Percentiles rank a stretch among this genome's conserved stretches.
Conservation (phyloP, 2,329 filamentous ascomycete genomes). For the Ophiognomonia clavigignenti-juglandacearum region DNA sequence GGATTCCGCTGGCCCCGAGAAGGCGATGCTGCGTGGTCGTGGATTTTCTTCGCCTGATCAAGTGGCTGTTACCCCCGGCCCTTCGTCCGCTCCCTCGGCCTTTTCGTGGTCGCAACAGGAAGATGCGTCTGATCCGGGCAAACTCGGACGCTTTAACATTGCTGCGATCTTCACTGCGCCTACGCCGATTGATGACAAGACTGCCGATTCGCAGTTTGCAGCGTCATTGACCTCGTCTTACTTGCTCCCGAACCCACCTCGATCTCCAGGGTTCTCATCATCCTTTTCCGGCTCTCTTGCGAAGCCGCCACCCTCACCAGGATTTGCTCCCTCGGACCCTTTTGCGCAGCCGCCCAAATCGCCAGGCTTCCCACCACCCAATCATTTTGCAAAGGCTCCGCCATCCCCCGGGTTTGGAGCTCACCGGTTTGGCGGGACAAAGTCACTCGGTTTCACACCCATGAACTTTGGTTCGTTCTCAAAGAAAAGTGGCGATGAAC, state of each 20-base stretch:
- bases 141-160: conserved; percentile 36
- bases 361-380: conserved; percentile 20
- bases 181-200: conserved; percentile 31
- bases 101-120: conserved; percentile 54
- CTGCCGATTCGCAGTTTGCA: conserved; percentile 22
- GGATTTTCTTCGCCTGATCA: conserved; percentile 49
- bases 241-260: conserved; percentile 18
- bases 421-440: conserved; percentile 32
- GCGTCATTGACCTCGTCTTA: conserved; percentile 14
- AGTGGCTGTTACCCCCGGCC: conserved; percentile 53
- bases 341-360: conserved; percentile 21
- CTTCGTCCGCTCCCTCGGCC: conserved; percentile 62
- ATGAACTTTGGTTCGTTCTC: conserved; percentile 19
- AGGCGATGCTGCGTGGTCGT: conserved; percentile 41
- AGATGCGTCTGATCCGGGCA: conserved; percentile 35
- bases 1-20: conserved; percentile 36
- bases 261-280: conserved; percentile 23
- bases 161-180: conserved; percentile 27
- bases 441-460: conserved; percentile 30
- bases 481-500: neutral
- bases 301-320: conserved; percentile 23
- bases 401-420: conserved; percentile 41
- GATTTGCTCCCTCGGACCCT: conserved; percentile 17
- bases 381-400: conserved; percentile 29
- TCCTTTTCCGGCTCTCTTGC: conserved; percentile 9